Evolutionary conservation across 805 yeast species (phyloP), one percentile per base, ranked within the genome.

Genomic region (Cyberlindnera lachancei): DNA sequence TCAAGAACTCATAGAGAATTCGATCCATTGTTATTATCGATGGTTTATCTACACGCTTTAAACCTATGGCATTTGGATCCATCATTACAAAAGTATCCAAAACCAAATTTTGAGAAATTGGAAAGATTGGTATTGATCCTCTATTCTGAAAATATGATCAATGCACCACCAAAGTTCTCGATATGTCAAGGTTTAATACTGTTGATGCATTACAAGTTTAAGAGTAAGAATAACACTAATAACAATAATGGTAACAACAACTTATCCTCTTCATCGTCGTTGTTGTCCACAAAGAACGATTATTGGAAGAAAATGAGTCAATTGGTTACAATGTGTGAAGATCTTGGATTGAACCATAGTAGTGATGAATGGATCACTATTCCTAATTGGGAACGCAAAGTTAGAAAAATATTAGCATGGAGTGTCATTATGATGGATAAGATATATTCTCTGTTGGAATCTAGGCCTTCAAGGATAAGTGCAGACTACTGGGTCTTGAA

Each of bases 141-240:
- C 3, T 49, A 50, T 35, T 44, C 48, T 10, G 58, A 53, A 19
- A 44, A 45, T 23, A 23, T 50, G 15, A 42, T 43, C 14, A 48
- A 49, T 27, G 24, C 44, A 8, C 48, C 59, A 3, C 48, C 48
- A 21, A 52, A 61, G 20, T 45, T 60, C 18, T 54, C 64, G 4
- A 57, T 59, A 2, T 50, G 63, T 14, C 70, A 65, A 41, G 64
- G 64, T 0, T 56, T 65, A 5, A 39, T 64, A 18, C 41, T 65
- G 18, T 38, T 65, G 17, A 27, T 52, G 22, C 48, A 54, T 25
- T 53, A 55, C 33, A 23, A 40, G 3, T 38, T 40, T 32, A 30
- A 26, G 17, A 27, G 30, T 6, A 35, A 35, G 4, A 29, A 34
- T 12, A 39, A 37, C 13, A 33, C 33, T 14, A 19, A 19, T 10